Evolutionary conservation across 108 stramenopile species (phyloP).

Genomic region (Nitzschia sp.): DNA sequence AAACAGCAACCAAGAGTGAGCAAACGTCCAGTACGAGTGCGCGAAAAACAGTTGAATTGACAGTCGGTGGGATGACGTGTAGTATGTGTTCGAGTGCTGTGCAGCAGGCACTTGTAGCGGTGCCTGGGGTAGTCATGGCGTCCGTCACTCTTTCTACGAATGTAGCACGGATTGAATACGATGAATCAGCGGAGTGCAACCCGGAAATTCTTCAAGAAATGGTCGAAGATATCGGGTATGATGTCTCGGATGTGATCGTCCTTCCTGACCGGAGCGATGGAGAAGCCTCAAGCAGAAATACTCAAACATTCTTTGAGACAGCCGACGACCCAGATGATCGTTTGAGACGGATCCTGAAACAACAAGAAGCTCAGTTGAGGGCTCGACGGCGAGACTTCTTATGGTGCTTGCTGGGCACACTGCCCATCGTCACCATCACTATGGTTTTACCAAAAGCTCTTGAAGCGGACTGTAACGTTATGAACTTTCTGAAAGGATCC

Average conservation of each 20-base stretch:
- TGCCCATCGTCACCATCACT: slow-evolving; percentile 47
- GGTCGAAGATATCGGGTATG: slow-evolving; percentile 48
- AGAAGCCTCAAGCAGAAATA: background rate
- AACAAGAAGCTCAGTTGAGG: slow-evolving; percentile 38
- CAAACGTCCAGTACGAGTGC: background rate
- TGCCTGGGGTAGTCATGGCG: slow-evolving; percentile 26
- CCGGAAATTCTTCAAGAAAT: slow-evolving; percentile 27
- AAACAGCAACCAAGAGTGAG: background rate
- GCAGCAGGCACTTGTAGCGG: slow-evolving; percentile 13
- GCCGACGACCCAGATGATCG: slow-evolving; percentile 29
- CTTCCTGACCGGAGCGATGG: background rate
- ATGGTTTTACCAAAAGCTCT: slow-evolving; percentile 46
- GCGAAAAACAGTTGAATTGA: slow-evolving; percentile 26
- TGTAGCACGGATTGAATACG: slow-evolving; percentile 24
- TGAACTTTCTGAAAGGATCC: slow-evolving; percentile 14
- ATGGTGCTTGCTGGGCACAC: slow-evolving; percentile 33
- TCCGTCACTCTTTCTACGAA: slow-evolving; percentile 39
- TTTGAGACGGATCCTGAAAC: slow-evolving; percentile 29
- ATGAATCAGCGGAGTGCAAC: slow-evolving; percentile 14
- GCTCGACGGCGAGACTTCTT: slow-evolving; percentile 33
- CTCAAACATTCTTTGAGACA: background rate
- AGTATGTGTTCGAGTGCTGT: slow-evolving; percentile 28
- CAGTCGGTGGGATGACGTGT: slow-evolving; percentile 33
- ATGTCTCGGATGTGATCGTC: slow-evolving; percentile 21
- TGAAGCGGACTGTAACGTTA: background rate